Evolutionary conservation across 257 asterid species (phyloP).

Genomic region (Jacaranda mimosifolia): DNA sequence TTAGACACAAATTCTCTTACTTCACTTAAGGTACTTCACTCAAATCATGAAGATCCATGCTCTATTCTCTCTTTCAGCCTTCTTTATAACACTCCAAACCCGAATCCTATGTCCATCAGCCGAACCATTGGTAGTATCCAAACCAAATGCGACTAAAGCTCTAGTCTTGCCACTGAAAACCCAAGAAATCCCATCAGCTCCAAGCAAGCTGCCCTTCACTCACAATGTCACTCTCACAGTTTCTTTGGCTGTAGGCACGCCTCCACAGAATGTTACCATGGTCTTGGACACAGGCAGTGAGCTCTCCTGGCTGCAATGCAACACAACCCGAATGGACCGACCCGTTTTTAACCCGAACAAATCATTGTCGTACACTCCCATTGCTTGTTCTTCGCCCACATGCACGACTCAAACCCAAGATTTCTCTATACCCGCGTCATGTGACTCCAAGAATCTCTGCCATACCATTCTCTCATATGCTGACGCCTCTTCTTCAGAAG

Average conservation of each 20-base stretch:
- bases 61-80: slow-evolving; percentile 22
- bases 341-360: slow-evolving; percentile 66
- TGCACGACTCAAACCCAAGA: slow-evolving; percentile 89
- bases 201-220: slow-evolving; percentile 74
- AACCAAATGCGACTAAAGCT: slow-evolving; percentile 29
- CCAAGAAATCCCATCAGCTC: slow-evolving; percentile 48
- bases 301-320: slow-evolving; percentile 93
- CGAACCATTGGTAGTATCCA: slow-evolving; percentile 35
- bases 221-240: slow-evolving; percentile 94
- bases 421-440: slow-evolving; percentile 86
- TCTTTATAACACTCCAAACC: slow-evolving; percentile 30
- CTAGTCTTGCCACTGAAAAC: slow-evolving; percentile 70
- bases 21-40: not conserved
- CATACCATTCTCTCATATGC: slow-evolving; percentile 87
- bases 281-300: slow-evolving; percentile 97
- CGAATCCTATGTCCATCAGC: slow-evolving; percentile 27
- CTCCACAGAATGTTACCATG: slow-evolving; percentile 92
- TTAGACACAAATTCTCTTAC: slow-evolving; percentile 4
- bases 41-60: slow-evolving; percentile 34
- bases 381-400: slow-evolving; percentile 73
- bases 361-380: slow-evolving; percentile 67
- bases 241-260: slow-evolving; percentile 79
- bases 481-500: slow-evolving; percentile 81
- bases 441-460: slow-evolving; percentile 77
- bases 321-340: slow-evolving; percentile 46